Conservation (phyloP, 352 stramenopile genomes). For the Globisporangium uncinulatum region DNA sequence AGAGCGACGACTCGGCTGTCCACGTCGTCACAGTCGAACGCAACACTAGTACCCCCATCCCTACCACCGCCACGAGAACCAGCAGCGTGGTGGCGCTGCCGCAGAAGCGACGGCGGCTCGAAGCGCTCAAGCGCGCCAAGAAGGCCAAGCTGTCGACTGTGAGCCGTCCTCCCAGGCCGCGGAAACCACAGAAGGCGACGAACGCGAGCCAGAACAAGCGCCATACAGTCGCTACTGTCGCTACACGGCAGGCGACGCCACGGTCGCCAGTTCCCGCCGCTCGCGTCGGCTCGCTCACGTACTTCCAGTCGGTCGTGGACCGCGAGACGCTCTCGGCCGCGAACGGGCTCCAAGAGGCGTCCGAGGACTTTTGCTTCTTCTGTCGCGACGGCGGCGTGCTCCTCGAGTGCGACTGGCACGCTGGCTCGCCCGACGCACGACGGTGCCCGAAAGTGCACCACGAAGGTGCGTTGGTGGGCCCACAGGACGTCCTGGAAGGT, state of each 20-base stretch:
- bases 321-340: conserved; percentile 21
- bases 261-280: not conserved
- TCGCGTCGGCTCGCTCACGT: conserved; percentile 44
- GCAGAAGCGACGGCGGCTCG: not conserved
- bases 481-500: too few relatives aligned
- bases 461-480: conserved; percentile 30
- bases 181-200: not conserved
- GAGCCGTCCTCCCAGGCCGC: not conserved
- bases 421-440: conserved; percentile 23
- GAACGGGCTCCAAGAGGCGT: conserved; percentile 21
- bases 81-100: not conserved
- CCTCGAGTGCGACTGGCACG: conserved; percentile 68
- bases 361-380: conserved; percentile 76
- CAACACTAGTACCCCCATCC: not conserved
- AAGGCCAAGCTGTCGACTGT: conserved; percentile 3
- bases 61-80: not conserved
- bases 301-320: conserved; percentile 48
- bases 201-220: not conserved
- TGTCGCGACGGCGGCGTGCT: conserved; percentile 75
- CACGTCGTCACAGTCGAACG: not conserved
- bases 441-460: conserved; percentile 80
- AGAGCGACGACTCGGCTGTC: not conserved
- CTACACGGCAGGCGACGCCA: conserved; percentile 23
- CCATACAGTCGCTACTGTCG: conserved; percentile 12
- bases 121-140: not conserved